Base-by-base conservation (phyloP, 805 yeast genomes). In the Wickerhamiella siamensis region DNA sequence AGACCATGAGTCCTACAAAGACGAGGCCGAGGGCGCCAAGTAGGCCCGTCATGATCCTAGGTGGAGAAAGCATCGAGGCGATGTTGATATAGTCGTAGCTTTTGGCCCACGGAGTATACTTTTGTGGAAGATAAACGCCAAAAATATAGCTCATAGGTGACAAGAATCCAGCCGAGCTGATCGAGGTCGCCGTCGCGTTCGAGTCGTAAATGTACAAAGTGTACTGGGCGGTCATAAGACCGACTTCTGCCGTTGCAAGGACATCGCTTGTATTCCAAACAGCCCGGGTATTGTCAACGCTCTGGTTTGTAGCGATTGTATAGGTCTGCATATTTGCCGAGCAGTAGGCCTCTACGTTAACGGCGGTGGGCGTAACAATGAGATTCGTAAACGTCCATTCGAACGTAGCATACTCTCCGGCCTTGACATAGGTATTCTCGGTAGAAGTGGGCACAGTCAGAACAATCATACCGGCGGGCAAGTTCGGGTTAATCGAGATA, bases 321-420 rank as follows among this genome's bases (percentile, higher is more conserved):
- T 60, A 61, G 5, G 62, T 56, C 43, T 62, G 56, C 22, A 46
- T 39, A 50, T 64, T 65, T 37, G 44, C 39, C 18, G 63, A 51
- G 52, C 69, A 65, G 36, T 50, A 49, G 4, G 64, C 64, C 42
- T 60, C 63, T 31, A 64, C 56, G 39, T 64, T 62, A 35, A 65
- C 44, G 1, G 59, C 60, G 6, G 53, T 44, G 1, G 69, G 69
- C 6, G 63, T 53, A n/a, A 59, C 52, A 3, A 41, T 33, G 14
- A 64, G 52, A 41, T 53, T 50, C 12, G 67, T 62, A 47, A 57
- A 64, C 26, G 55, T 53, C 69, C 69, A 64, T 26, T 57, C 51
- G 45, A 64, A 64, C 5, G 69, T 62, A 17, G 65, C 67, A 22
- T 48, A 44, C 17, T 53, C 58, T 3, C 69, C 68, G 26, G 58